These are phyloP conservation scores for Ophiocordyceps camponoti-saundersi DNA, from an alignment of 2,329 filamentous ascomycete species.

Conservation along the genomic window DNA sequence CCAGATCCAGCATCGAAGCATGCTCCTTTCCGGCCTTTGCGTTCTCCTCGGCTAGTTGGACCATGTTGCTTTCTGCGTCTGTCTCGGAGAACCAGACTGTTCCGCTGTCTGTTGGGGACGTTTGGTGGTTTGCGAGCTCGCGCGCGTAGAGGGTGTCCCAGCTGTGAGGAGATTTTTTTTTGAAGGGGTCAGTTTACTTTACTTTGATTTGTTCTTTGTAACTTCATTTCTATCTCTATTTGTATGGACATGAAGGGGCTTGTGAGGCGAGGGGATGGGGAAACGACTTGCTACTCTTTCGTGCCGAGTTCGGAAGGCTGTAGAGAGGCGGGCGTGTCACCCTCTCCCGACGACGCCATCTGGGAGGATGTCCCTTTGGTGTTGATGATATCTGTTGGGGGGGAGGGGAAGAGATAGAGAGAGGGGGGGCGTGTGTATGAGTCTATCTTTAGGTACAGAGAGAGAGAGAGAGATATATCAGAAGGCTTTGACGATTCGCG, in stretches of 20 bases:
- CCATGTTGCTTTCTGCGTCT: slow-evolving; percentile 65
- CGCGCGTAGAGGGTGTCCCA: slow-evolving; percentile 60
- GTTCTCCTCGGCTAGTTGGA: slow-evolving; percentile 34
- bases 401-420: too few relatives aligned
- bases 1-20: slow-evolving; percentile 63
- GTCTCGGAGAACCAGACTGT: slow-evolving; percentile 96
- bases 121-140: slow-evolving; percentile 54
- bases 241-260: too few relatives aligned
- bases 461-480: too few relatives aligned
- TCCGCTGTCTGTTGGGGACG: slow-evolving; percentile 62
- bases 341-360: slow-evolving; percentile 1
- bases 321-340: slow-evolving; percentile 31
- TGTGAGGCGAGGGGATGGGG: slow-evolving; percentile 13
- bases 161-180: slow-evolving; percentile 30
- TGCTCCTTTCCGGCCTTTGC: background rate
- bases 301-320: slow-evolving; percentile 69
- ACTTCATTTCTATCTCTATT: too few relatives aligned
- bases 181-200: background rate
- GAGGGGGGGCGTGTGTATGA: too few relatives aligned
- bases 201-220: background rate
- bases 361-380: background rate
- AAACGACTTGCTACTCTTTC: slow-evolving; percentile 59
- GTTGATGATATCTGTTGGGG: background rate
- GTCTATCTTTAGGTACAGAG: too few relatives aligned
- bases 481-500: too few relatives aligned